A percentile compares a stretch with the other conserved stretches of the same genome.
These are phyloP conservation scores for Stachybotrys chartarum DNA, from an alignment of 2,329 filamentous ascomycete species.

Conservation along the genomic window DNA sequence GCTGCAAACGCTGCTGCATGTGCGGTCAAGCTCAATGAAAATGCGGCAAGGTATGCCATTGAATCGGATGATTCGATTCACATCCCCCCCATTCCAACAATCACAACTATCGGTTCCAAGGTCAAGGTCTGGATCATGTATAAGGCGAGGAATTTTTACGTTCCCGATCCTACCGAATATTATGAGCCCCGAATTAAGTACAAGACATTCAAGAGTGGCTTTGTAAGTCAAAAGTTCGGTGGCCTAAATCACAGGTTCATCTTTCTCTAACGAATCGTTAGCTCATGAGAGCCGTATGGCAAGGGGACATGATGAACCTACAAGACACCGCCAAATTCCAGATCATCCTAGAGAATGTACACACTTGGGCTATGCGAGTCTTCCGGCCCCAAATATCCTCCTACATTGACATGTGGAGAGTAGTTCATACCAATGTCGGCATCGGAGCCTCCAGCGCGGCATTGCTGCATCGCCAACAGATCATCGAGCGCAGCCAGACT, in stretches of 20 bases:
- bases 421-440: neutral
- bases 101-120: conserved; percentile 8
- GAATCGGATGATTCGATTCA: conserved; percentile 4
- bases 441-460: neutral
- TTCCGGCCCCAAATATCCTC: conserved; percentile 9
- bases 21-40: conserved; percentile 5
- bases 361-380: conserved; percentile 12
- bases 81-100: conserved; percentile 7
- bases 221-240: too few species aligned
- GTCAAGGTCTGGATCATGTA: conserved; percentile 12
- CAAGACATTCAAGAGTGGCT: neutral
- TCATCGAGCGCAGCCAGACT: neutral
- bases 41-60: conserved; percentile 5
- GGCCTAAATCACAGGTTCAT: neutral
- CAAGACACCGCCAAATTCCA: conserved; percentile 6
- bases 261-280: conserved; percentile 1
- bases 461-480: neutral
- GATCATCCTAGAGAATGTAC: conserved; percentile 12
- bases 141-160: conserved; percentile 4
- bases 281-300: conserved; percentile 12
- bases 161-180: neutral
- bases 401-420: conserved; percentile 11
- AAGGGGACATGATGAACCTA: conserved; percentile 6
- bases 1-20: conserved; percentile 9
- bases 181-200: neutral